Conservation (phyloP, 352 stramenopile genomes). For the Globisporangium carolinianum region DNA sequence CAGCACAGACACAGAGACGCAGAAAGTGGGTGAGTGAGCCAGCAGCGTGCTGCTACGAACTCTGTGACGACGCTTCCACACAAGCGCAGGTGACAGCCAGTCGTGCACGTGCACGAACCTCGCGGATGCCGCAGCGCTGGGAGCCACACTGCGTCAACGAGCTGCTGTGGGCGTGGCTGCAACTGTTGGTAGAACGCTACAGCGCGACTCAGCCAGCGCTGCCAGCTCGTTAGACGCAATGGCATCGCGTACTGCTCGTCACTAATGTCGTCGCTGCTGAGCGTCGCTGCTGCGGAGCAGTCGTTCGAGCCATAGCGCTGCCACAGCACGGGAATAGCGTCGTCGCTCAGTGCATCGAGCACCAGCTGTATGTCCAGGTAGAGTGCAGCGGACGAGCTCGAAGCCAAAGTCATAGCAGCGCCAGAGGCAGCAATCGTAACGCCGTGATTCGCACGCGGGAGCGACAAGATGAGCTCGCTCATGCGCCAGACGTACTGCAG, state of each 20-base stretch:
- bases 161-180: slow-evolving; percentile 12
- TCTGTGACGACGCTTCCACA: too few relatives aligned
- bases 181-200: slow-evolving; percentile 26
- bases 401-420: slow-evolving; percentile 7
- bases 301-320: slow-evolving; percentile 10
- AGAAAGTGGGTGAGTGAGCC: too few relatives aligned
- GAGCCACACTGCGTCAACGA: slow-evolving; percentile 23
- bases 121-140: slow-evolving; percentile 33
- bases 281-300: not conserved
- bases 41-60: too few relatives aligned
- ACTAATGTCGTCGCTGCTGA: not conserved
- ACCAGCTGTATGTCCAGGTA: slow-evolving; percentile 13
- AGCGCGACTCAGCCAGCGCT: slow-evolving; percentile 21
- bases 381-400: slow-evolving; percentile 1
- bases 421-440: not conserved
- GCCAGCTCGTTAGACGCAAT: slow-evolving; percentile 15
- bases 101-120: too few relatives aligned
- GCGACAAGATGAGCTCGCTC: slow-evolving; percentile 25
- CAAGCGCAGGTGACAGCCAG: too few relatives aligned
- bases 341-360: slow-evolving; percentile 10
- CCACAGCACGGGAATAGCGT: slow-evolving; percentile 1
- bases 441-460: slow-evolving; percentile 16
- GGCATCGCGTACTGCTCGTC: slow-evolving; percentile 16
- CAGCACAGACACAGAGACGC: not conserved
- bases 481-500: slow-evolving; percentile 32